phyloP scores from a whole-genome alignment of 164 flowering plant genomes.

The Berberis thunbergii region DNA sequence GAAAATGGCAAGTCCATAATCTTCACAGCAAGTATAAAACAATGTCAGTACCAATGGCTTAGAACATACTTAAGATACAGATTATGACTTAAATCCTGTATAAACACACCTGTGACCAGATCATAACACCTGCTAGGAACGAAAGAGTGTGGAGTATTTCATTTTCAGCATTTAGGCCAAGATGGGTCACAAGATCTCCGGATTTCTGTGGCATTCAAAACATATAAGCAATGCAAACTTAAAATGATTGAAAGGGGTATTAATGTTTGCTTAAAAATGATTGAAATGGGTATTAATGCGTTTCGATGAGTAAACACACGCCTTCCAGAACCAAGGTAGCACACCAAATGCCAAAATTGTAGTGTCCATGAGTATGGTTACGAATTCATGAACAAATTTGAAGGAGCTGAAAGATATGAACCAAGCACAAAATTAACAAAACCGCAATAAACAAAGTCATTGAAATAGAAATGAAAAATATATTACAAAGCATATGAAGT shows the following conservation, averaged over 20 bases:
- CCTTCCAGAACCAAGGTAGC: conserved; percentile 99
- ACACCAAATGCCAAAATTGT: conserved; percentile 70
- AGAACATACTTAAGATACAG: not conserved
- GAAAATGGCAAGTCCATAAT: conserved; percentile 96
- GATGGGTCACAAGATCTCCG: conserved; percentile 41
- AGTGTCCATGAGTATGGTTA: conserved; percentile 66
- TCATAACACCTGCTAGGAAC: conserved; percentile 75
- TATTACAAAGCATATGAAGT: not conserved
- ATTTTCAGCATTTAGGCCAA: conserved; percentile 67
- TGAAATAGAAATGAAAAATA: not conserved
- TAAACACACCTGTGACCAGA: conserved; percentile 65
- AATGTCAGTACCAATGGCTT: not conserved
- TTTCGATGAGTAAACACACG: conserved; percentile 13
- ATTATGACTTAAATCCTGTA: not conserved
- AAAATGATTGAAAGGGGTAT: not conserved
- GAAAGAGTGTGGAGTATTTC: conserved; percentile 81
- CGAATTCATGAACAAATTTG: conserved; percentile 78
- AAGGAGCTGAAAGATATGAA: conserved; percentile 53
- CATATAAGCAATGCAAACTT: conserved; percentile 4
- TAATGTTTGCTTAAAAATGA: no score
- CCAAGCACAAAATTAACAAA: not conserved
- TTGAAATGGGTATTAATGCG: not conserved
- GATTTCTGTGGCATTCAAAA: conserved; percentile 46
- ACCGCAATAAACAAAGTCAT: not conserved
- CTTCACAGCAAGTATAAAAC: conserved; percentile 33